phyloP scores from a whole-genome alignment of 2,329 filamentous ascomycete species.

The Pyricularia grisea region DNA sequence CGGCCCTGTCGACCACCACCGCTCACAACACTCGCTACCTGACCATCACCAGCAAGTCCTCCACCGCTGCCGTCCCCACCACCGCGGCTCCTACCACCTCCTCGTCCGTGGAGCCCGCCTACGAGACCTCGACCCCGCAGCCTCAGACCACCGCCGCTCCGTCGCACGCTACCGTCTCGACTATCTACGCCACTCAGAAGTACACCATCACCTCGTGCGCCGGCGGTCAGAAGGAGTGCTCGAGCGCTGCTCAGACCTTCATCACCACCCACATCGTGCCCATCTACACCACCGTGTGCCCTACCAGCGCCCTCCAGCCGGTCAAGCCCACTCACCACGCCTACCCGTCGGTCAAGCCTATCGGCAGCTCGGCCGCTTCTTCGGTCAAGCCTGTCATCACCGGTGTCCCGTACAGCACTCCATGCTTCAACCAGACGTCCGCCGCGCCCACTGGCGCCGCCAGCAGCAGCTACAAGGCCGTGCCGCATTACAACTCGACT shows the following conservation, averaged over 20 bases:
- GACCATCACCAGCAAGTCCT: slow-evolving; percentile 2
- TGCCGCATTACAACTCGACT: background rate
- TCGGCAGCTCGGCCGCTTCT: background rate
- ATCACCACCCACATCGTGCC: slow-evolving; percentile 19
- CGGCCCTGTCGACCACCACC: background rate
- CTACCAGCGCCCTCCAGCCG: background rate
- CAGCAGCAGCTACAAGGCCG: background rate
- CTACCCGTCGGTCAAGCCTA: background rate
- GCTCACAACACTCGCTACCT: background rate
- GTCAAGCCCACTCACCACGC: background rate
- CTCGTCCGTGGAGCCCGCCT: slow-evolving; percentile 1
- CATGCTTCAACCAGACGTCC: background rate
- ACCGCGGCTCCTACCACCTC: slow-evolving; percentile 2
- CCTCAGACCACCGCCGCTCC: slow-evolving; percentile 6
- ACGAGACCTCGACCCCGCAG: background rate
- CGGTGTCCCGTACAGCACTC: background rate
- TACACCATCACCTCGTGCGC: slow-evolving; percentile 23
- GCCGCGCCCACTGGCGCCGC: background rate
- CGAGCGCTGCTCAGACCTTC: slow-evolving; percentile 10
- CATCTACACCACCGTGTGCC: slow-evolving; percentile 22
- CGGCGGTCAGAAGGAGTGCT: slow-evolving; percentile 19
- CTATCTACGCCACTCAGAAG: slow-evolving; percentile 19
- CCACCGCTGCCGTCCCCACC: background rate
- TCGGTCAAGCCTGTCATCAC: background rate
- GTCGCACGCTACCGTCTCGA: slow-evolving; percentile 17